These are phyloP conservation scores for Globisporangium ultimum DNA, from an alignment of 352 stramenopile genomes.

Conservation along the genomic window DNA sequence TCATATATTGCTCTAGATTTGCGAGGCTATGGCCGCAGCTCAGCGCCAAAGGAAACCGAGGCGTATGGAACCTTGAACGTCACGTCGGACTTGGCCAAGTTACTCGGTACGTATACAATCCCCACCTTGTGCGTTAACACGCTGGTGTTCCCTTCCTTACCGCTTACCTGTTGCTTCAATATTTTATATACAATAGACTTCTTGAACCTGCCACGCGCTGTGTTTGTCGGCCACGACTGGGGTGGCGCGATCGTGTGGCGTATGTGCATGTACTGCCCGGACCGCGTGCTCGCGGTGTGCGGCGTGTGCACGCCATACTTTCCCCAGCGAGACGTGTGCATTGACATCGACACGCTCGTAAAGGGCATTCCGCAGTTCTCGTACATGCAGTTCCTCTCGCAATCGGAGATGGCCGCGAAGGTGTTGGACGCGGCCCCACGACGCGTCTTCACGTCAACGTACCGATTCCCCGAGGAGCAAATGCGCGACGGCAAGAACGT, in stretches of 20 bases:
- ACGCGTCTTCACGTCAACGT: constrained; percentile 49
- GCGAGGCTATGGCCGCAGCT: constrained; percentile 59
- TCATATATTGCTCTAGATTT: too few species aligned
- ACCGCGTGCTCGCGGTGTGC: constrained; percentile 50
- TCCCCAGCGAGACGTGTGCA: constrained; percentile 28
- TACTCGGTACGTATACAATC: constrained; percentile 38
- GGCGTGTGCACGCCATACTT: constrained; percentile 72
- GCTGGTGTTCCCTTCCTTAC: too few species aligned
- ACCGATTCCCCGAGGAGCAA: constrained; percentile 15
- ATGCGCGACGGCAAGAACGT: too few species aligned
- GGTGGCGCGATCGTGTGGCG: constrained; percentile 60
- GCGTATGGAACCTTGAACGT: constrained; percentile 60
- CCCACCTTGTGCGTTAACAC: neutral
- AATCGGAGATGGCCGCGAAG: constrained; percentile 35
- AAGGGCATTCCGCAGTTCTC: constrained; percentile 49
- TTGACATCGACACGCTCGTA: constrained; percentile 41
- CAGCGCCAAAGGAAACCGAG: constrained; percentile 34
- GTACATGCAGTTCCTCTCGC: constrained; percentile 60
- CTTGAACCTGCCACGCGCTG: constrained; percentile 54
- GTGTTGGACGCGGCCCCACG: constrained; percentile 35
- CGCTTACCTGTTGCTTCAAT: neutral
- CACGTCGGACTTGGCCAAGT: constrained; percentile 39
- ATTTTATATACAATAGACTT: constrained; percentile 28
- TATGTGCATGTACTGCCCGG: constrained; percentile 63
- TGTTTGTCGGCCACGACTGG: constrained; percentile 78